These are phyloP conservation scores for Cercospora zeina DNA, from an alignment of 2,329 filamentous ascomycete species.

Conservation along the genomic window DNA sequence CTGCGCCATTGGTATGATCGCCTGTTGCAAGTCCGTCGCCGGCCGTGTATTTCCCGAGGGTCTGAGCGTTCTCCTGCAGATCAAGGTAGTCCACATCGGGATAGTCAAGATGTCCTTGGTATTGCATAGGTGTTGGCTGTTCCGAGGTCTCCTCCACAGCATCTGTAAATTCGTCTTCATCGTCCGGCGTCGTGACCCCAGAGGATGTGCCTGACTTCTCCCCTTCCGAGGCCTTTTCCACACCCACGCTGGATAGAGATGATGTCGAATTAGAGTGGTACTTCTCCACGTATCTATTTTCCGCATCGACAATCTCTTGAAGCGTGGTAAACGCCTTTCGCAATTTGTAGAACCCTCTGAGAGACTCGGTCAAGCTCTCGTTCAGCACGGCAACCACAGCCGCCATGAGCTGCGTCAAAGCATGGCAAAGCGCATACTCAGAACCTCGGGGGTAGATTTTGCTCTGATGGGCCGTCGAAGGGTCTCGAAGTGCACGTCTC, in stretches of 20 bases:
- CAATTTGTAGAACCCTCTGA: slow-evolving; percentile 90
- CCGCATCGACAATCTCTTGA: slow-evolving; percentile 73
- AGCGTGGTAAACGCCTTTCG: slow-evolving; percentile 84
- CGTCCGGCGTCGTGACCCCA: slow-evolving; percentile 35
- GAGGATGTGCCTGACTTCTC: slow-evolving; percentile 19
- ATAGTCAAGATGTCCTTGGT: slow-evolving; percentile 50
- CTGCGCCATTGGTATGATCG: neutral
- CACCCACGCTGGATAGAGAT: slow-evolving; percentile 10
- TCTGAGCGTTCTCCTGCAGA: slow-evolving; percentile 29
- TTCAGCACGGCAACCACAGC: slow-evolving; percentile 87
- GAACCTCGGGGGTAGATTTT: slow-evolving; percentile 77
- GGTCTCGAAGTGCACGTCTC: slow-evolving; percentile 66
- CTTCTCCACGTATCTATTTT: slow-evolving; percentile 60
- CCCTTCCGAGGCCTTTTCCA: slow-evolving; percentile 13
- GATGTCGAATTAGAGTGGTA: slow-evolving; percentile 19
- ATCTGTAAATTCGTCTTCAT: slow-evolving; percentile 59
- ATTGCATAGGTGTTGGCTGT: slow-evolving; percentile 49
- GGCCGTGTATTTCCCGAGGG: slow-evolving; percentile 8
- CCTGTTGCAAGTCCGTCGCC: neutral
- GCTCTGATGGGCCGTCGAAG: slow-evolving; percentile 54
- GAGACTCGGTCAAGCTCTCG: slow-evolving; percentile 85
- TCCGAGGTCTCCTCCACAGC: slow-evolving; percentile 54
- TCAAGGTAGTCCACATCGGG: slow-evolving; percentile 33
- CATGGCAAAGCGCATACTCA: slow-evolving; percentile 81
- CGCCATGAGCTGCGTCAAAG: slow-evolving; percentile 83